phyloP scores from a whole-genome alignment of 2,329 filamentous ascomycete species.

The Dactylellina leptospora region DNA sequence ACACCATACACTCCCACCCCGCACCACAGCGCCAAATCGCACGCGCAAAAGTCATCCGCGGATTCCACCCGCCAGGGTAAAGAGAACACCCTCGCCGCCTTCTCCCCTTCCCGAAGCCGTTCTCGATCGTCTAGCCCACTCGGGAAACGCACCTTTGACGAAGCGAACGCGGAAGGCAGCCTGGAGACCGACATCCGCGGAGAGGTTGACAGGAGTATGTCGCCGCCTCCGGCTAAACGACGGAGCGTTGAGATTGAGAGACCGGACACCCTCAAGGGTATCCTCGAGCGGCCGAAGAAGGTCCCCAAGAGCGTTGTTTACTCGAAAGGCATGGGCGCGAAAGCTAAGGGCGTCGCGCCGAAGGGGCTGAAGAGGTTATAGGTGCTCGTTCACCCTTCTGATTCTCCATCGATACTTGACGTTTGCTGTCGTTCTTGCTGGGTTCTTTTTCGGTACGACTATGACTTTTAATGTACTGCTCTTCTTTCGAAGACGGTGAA shows the following conservation, averaged over 20 bases:
- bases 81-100: conserved; percentile 25
- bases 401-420: neutral
- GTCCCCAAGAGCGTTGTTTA: conserved; percentile 44
- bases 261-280: conserved; percentile 19
- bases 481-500: conserved; percentile 8
- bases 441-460: conserved; percentile 10
- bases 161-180: conserved; percentile 49
- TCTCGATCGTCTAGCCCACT: conserved; percentile 51
- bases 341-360: conserved; percentile 25
- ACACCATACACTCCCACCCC: conserved; percentile 38
- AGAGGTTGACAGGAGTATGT: conserved; percentile 47
- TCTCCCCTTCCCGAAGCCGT: conserved; percentile 17
- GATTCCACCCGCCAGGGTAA: conserved; percentile 31
- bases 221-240: conserved; percentile 40
- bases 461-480: conserved; percentile 7
- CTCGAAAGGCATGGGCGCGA: conserved; percentile 36
- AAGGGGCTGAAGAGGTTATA: conserved; percentile 46
- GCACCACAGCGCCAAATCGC: conserved; percentile 5
- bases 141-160: conserved; percentile 51
- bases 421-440: too few species aligned
- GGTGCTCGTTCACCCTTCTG: neutral
- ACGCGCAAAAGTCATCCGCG: conserved; percentile 16
- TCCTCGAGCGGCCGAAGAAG: conserved; percentile 30
- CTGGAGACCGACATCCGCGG: conserved; percentile 46
- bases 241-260: conserved; percentile 39